Percentiles rank a stretch among this genome's conserved stretches.
Conservation (phyloP, 2,329 filamentous ascomycete species). For the Botryotinia convoluta region DNA sequence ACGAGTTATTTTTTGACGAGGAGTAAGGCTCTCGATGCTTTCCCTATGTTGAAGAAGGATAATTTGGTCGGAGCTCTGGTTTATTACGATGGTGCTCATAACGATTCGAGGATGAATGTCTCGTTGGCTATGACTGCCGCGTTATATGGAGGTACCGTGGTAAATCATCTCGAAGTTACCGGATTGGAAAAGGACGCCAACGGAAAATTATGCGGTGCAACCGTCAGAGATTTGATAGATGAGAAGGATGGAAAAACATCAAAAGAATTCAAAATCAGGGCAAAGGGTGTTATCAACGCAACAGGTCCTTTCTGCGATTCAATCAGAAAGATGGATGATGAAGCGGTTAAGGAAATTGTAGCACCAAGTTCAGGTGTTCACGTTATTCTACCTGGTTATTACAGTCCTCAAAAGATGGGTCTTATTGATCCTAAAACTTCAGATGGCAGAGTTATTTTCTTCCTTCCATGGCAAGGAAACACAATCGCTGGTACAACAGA, state of each 20-base stretch:
- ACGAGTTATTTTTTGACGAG: constrained; percentile 84
- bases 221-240: constrained; percentile 66
- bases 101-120: constrained; percentile 90
- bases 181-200: constrained; percentile 69
- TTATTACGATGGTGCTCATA: constrained; percentile 90
- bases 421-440: constrained; percentile 83
- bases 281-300: constrained; percentile 82
- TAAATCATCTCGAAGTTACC: constrained; percentile 82
- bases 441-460: constrained; percentile 88
- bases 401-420: constrained; percentile 81
- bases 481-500: constrained; percentile 89
- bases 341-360: constrained; percentile 70
- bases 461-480: constrained; percentile 90
- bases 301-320: constrained; percentile 86
- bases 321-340: constrained; percentile 82
- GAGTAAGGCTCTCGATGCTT: constrained; percentile 81
- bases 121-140: constrained; percentile 84
- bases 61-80: constrained; percentile 78
- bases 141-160: constrained; percentile 78
- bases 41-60: constrained; percentile 82
- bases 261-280: constrained; percentile 67
- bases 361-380: constrained; percentile 84
- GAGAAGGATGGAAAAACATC: constrained; percentile 60
- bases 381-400: constrained; percentile 83
- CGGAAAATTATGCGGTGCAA: constrained; percentile 72